Percentiles rank a stretch among this genome's conserved stretches.
Conservation (phyloP, 495 filamentous ascomycete species). For the Aspergillus wentii region DNA sequence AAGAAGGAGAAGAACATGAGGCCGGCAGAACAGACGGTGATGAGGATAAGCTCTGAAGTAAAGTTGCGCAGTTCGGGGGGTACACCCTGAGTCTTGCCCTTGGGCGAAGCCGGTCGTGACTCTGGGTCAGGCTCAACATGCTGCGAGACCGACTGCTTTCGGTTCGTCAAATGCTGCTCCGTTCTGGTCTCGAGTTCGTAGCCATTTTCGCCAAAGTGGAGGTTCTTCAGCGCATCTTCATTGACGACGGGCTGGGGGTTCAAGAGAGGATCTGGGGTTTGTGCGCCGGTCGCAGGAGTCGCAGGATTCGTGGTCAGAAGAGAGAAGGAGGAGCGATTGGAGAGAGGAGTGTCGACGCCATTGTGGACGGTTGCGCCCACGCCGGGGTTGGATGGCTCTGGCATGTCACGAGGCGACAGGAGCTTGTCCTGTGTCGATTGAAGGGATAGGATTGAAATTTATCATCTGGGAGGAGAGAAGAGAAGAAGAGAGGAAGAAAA, state of each 20-base stretch:
- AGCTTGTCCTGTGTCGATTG: no score
- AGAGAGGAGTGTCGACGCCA: no score
- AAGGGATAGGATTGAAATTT: no score
- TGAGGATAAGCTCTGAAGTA: slow-evolving; percentile 31
- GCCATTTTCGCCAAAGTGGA: slow-evolving; percentile 9
- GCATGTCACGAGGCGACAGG: no score
- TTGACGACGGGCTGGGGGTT: slow-evolving; percentile 9
- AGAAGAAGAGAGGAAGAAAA: no score
- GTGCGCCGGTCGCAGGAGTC: slow-evolving; percentile 19
- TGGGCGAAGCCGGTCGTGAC: background rate
- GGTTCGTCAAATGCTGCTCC: no score
- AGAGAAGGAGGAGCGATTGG: slow-evolving; percentile 17
- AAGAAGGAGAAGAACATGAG: slow-evolving; percentile 44
- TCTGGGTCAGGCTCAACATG: no score
- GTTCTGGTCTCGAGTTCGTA: slow-evolving; percentile 15
- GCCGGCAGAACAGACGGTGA: slow-evolving; percentile 39
- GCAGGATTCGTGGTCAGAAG: slow-evolving; percentile 10
- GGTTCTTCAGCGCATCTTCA: slow-evolving; percentile 12
- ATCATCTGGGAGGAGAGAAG: no score
- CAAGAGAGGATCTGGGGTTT: slow-evolving; percentile 20
- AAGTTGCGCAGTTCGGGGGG: slow-evolving; percentile 32
- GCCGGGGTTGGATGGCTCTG: no score
- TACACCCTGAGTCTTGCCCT: slow-evolving; percentile 18
- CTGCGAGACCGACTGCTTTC: no score
- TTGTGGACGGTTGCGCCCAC: no score